Evolutionary conservation across 495 filamentous ascomycete genomes (phyloP).

Genomic region (Talaromyces borbonicus): DNA sequence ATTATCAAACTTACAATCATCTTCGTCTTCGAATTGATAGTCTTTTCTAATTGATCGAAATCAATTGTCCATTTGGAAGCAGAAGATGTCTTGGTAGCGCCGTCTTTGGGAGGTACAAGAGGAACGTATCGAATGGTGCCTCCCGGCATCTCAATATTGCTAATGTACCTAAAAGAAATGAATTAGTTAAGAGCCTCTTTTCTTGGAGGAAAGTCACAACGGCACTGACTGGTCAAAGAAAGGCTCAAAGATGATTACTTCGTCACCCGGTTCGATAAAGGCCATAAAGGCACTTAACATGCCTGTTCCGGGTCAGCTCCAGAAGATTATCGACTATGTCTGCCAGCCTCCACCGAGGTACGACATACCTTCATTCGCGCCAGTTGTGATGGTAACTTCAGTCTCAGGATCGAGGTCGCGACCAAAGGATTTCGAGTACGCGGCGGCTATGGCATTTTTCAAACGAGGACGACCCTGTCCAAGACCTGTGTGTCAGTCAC

Average conservation of each 20-base stretch:
- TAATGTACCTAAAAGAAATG: slow-evolving; percentile 57
- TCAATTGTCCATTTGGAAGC: slow-evolving; percentile 84
- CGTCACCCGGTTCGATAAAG: slow-evolving; percentile 87
- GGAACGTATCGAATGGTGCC: slow-evolving; percentile 91
- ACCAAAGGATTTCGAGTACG: slow-evolving; percentile 81
- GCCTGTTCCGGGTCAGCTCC: slow-evolving; percentile 20
- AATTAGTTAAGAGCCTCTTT: not conserved
- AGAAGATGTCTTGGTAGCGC: slow-evolving; percentile 65
- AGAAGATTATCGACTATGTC: not conserved
- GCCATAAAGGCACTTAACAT: slow-evolving; percentile 97
- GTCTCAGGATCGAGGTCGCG: slow-evolving; percentile 73
- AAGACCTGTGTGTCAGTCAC: not conserved
- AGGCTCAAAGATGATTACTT: slow-evolving; percentile 96
- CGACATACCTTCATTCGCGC: slow-evolving; percentile 76
- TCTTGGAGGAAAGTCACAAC: not conserved
- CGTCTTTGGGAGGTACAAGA: slow-evolving; percentile 80
- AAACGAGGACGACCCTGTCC: slow-evolving; percentile 69
- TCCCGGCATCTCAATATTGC: slow-evolving; percentile 96
- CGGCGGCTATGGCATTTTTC: slow-evolving; percentile 81
- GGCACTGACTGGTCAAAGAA: slow-evolving; percentile 86
- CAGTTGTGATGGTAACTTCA: slow-evolving; percentile 90
- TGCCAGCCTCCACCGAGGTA: not conserved
- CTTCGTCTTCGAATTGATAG: slow-evolving; percentile 78
- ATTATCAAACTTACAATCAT: slow-evolving; percentile 84
- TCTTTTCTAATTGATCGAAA: slow-evolving; percentile 68